Conservation (phyloP, 2,329 filamentous ascomycete species). For the Cryphonectria nitschkei region DNA sequence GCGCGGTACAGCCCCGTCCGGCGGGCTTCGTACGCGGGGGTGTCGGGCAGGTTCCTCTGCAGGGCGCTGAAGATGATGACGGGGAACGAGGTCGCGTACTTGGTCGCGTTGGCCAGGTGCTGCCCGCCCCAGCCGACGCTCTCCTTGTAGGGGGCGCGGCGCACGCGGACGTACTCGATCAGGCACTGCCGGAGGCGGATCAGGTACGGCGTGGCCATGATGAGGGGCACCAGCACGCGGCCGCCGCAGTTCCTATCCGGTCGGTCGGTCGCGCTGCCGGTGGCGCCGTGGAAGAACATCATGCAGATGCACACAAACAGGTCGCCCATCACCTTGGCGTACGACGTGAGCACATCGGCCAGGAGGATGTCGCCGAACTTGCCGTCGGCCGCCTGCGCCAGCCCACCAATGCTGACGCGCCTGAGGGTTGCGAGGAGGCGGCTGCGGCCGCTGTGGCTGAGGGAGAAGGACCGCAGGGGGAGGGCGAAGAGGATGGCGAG, state of each 20-base stretch:
- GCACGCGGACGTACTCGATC: slow-evolving; percentile 80
- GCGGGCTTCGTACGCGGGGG: slow-evolving; percentile 41
- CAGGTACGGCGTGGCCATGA: slow-evolving; percentile 80
- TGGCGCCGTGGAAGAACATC: slow-evolving; percentile 68
- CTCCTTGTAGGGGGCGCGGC: slow-evolving; percentile 57
- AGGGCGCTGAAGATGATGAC: slow-evolving; percentile 81
- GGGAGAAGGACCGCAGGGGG: slow-evolving; percentile 65
- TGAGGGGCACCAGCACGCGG: slow-evolving; percentile 75
- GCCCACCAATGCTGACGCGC: slow-evolving; percentile 80
- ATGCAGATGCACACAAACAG: slow-evolving; percentile 89
- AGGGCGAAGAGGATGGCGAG: slow-evolving; percentile 73
- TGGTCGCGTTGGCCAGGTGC: slow-evolving; percentile 90
- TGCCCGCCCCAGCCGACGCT: slow-evolving; percentile 76
- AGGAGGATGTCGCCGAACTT: slow-evolving; percentile 95
- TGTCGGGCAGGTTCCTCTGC: slow-evolving; percentile 62
- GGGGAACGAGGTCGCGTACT: slow-evolving; percentile 93
- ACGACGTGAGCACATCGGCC: slow-evolving; percentile 92
- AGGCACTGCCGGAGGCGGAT: slow-evolving; percentile 92
- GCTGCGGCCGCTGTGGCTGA: slow-evolving; percentile 71
- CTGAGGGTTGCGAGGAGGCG: slow-evolving; percentile 76
- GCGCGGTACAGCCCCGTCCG: slow-evolving; percentile 52
- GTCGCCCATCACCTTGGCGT: slow-evolving; percentile 89
- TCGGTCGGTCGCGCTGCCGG: slow-evolving; percentile 74
- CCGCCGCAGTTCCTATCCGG: slow-evolving; percentile 85
- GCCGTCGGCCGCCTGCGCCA: slow-evolving; percentile 84